These are phyloP conservation scores for Cladosporium velox DNA, from an alignment of 2,329 filamentous ascomycete species.

Conservation along the genomic window DNA sequence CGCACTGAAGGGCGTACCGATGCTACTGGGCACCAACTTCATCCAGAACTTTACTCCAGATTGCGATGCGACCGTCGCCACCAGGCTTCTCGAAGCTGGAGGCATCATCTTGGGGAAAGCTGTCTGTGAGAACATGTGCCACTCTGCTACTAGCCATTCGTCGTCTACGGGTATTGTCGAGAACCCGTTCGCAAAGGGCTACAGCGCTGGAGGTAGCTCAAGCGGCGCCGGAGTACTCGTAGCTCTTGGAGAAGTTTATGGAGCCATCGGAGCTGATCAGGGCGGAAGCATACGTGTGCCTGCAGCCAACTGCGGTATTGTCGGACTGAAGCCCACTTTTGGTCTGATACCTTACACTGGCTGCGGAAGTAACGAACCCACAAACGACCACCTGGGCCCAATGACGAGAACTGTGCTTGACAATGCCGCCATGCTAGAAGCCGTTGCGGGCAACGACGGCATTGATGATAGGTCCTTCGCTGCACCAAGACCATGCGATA, in stretches of 20 bases:
- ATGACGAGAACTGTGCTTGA: constrained; percentile 50
- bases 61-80: constrained; percentile 50
- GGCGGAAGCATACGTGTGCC: constrained; percentile 44
- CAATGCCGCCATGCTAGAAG: constrained; percentile 47
- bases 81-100: constrained; percentile 46
- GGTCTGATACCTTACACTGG: constrained; percentile 56
- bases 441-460: constrained; percentile 52
- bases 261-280: constrained; percentile 44
- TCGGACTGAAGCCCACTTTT: constrained; percentile 50
- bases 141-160: constrained; percentile 29
- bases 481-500: constrained; percentile 32
- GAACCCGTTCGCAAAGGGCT: constrained; percentile 50
- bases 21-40: constrained; percentile 48
- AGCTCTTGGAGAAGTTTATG: constrained; percentile 41
- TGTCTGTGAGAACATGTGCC: constrained; percentile 52
- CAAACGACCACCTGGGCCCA: constrained; percentile 50
- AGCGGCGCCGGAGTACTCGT: constrained; percentile 49
- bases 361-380: constrained; percentile 45
- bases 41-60: constrained; percentile 40
- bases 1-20: constrained; percentile 47
- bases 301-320: constrained; percentile 41
- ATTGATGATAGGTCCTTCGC: constrained; percentile 45
- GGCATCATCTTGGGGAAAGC: constrained; percentile 48
- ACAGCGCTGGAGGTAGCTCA: constrained; percentile 52
- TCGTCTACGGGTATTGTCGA: constrained; percentile 37